A percentile compares a stretch with the other conserved stretches of the same genome.
These are phyloP conservation scores for Chenopodium berlandieri DNA, from an alignment of 148 eudicot species.

Conservation along the genomic window DNA sequence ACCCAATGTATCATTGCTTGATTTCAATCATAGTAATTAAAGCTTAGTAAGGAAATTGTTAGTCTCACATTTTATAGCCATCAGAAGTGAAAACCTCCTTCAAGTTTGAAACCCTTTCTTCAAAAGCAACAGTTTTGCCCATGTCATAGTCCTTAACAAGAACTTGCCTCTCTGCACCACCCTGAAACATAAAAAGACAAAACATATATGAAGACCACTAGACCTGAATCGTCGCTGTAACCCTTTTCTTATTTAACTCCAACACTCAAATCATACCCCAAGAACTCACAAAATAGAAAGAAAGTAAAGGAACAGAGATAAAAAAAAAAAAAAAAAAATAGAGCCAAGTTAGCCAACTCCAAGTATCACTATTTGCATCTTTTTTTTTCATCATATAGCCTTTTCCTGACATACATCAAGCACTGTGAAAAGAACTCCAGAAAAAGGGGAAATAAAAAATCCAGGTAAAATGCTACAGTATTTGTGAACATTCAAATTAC, in stretches of 20 bases:
- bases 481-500: slow-evolving; percentile 33
- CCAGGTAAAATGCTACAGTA: slow-evolving; percentile 2
- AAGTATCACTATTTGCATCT: not conserved
- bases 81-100: slow-evolving; percentile 88
- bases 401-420: not conserved
- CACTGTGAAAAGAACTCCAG: too few species aligned
- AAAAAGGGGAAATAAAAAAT: not conserved
- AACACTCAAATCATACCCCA: too few species aligned
- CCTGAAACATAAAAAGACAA: slow-evolving; percentile 38
- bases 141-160: slow-evolving; percentile 75
- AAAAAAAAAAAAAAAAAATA: too few species aligned
- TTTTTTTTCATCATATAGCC: not conserved
- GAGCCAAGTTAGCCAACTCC: too few species aligned
- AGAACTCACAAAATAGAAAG: too few species aligned
- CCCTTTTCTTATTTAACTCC: too few species aligned
- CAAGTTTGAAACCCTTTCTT: slow-evolving; percentile 60
- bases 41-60: not conserved
- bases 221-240: not conserved
- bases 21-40: not conserved
- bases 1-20: not conserved
- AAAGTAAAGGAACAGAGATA: too few species aligned
- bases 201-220: slow-evolving; percentile 16
- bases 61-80: slow-evolving; percentile 73
- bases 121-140: slow-evolving; percentile 77
- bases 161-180: slow-evolving; percentile 80